Conservation (phyloP, 441 rosid species). For the Aquilaria agallochum region DNA sequence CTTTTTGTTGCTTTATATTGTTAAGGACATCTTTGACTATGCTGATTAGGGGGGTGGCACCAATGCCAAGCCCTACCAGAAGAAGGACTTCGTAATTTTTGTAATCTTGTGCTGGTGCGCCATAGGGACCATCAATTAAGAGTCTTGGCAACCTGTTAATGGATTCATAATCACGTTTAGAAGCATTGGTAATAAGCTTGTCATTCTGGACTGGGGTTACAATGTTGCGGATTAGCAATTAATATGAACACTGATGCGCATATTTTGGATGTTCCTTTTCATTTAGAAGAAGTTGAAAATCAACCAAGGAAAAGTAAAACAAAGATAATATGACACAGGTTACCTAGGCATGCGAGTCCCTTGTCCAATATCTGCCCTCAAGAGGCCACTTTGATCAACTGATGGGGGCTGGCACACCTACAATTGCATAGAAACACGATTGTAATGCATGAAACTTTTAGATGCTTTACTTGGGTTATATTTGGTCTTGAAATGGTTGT, state of each 20-base stretch:
- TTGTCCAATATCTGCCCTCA: slow-evolving; percentile 43
- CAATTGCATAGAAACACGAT: neutral
- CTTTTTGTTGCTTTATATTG: slow-evolving; percentile 52
- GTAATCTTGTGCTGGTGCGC: slow-evolving; percentile 79
- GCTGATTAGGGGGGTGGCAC: slow-evolving; percentile 74
- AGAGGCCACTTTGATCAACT: slow-evolving; percentile 53
- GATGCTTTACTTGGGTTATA: too few relatives aligned
- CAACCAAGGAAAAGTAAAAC: neutral
- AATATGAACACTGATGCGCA: neutral
- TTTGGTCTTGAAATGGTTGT: too few relatives aligned
- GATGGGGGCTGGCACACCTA: slow-evolving; percentile 61
- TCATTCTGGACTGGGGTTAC: too few relatives aligned
- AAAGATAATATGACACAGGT: neutral
- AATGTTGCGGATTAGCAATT: neutral
- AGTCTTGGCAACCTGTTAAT: slow-evolving; percentile 48
- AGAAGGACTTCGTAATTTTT: slow-evolving; percentile 60
- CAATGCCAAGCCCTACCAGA: slow-evolving; percentile 69
- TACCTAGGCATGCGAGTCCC: slow-evolving; percentile 39
- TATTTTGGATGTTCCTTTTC: too few relatives aligned
- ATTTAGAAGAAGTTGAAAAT: too few relatives aligned
- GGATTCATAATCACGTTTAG: neutral
- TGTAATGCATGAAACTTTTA: too few relatives aligned
- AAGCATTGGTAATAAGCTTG: too few relatives aligned
- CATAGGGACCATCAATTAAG: slow-evolving; percentile 67
- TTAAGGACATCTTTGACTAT: slow-evolving; percentile 63